phyloP scores from a whole-genome alignment of 73 alveolate genomes.

The Paramecium tetraurelia region DNA sequence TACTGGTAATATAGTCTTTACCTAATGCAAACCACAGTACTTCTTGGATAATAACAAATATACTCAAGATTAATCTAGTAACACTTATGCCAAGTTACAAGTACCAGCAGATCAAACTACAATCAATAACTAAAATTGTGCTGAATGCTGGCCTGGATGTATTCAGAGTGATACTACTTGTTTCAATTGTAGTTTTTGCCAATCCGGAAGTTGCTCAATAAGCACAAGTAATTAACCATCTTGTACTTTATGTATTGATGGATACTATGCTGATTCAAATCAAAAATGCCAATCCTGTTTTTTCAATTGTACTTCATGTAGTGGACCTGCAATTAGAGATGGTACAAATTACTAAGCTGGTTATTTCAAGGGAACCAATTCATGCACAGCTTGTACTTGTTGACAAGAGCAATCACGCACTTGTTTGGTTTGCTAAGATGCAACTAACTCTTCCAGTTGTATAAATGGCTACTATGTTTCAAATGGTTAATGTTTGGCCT shows the following conservation, averaged over 20 bases:
- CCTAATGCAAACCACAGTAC: not conserved
- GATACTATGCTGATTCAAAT: not conserved
- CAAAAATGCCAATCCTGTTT: not conserved
- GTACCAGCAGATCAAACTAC: too few relatives aligned
- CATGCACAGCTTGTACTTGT: not conserved
- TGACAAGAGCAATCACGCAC: not conserved
- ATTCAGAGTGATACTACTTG: not conserved
- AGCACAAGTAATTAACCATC: not conserved
- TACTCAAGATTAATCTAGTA: not conserved
- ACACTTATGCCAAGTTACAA: not conserved
- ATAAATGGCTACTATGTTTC: not conserved
- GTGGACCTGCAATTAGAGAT: not conserved
- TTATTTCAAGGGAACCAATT: not conserved
- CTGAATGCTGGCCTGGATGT: not conserved
- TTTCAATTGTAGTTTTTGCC: not conserved
- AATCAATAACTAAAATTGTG: not conserved
- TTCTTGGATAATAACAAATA: not conserved
- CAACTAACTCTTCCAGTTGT: not conserved
- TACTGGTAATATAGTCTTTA: not conserved
- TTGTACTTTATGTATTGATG: not conserved
- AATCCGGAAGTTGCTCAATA: not conserved
- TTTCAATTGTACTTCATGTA: not conserved
- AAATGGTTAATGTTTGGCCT: not conserved
- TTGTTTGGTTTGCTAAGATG: not conserved
- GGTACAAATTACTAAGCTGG: not conserved